Conservation (phyloP, 345 rosid species). For the Bruguiera gymnorhiza region DNA sequence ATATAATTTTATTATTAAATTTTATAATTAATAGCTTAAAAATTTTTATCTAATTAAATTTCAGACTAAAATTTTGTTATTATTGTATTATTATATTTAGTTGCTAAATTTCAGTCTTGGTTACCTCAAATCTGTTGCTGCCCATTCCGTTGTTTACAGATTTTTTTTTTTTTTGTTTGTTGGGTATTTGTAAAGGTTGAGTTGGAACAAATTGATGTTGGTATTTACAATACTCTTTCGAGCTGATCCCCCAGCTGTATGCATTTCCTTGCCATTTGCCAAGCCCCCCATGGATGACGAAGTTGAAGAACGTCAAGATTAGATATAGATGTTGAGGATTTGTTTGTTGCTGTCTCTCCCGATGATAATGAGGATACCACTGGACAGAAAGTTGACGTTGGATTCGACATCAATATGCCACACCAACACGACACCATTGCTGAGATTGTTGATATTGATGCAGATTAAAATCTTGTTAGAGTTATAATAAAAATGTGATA, state of each 20-base stretch:
- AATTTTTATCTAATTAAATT: too few relatives aligned
- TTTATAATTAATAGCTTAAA: too few relatives aligned
- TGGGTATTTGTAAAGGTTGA: constrained; percentile 43
- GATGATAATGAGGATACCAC: constrained; percentile 41
- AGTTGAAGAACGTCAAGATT: constrained; percentile 55
- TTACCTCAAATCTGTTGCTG: neutral
- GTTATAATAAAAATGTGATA: too few relatives aligned
- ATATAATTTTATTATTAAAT: too few relatives aligned
- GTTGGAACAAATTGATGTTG: constrained; percentile 74
- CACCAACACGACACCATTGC: constrained; percentile 55
- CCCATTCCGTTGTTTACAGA: constrained; percentile 7
- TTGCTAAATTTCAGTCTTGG: neutral
- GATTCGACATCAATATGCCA: constrained; percentile 31
- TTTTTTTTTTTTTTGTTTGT: neutral
- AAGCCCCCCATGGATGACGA: constrained; percentile 44
- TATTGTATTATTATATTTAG: neutral
- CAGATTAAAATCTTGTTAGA: too few relatives aligned
- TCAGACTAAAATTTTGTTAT: too few relatives aligned
- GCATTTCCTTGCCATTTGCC: constrained; percentile 29
- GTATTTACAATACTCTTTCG: constrained; percentile 27
- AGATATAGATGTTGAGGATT: constrained; percentile 46
- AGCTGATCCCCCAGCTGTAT: constrained; percentile 23
- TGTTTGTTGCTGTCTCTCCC: constrained; percentile 56
- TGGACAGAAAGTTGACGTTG: constrained; percentile 31
- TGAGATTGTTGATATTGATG: constrained; percentile 42